A percentile compares a stretch with the other conserved stretches of the same genome.
Evolutionary conservation across 2,329 filamentous ascomycete species (phyloP).

Genomic region (Rugonectria rugulosa): DNA sequence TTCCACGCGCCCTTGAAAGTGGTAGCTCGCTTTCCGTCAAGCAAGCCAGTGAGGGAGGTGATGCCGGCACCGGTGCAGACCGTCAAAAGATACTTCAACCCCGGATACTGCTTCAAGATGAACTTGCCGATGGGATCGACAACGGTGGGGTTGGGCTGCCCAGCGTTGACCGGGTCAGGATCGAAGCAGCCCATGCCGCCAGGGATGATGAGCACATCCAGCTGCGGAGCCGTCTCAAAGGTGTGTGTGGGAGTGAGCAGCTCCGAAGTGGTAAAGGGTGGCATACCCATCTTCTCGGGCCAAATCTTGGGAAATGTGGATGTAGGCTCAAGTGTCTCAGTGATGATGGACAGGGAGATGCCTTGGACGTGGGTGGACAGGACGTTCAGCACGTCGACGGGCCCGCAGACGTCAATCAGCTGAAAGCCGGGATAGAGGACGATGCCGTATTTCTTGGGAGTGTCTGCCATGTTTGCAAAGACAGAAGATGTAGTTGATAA

Average conservation of each 20-base stretch:
- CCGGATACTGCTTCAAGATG: conserved; percentile 46
- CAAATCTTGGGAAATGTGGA: conserved; percentile 19
- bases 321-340: conserved; percentile 15
- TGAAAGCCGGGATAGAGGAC: conserved; percentile 48
- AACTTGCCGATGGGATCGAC: conserved; percentile 48
- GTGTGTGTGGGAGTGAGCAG: conserved; percentile 45
- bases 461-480: background rate
- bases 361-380: conserved; percentile 13
- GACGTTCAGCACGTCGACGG: conserved; percentile 22
- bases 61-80: conserved; percentile 65
- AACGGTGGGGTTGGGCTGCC: conserved; percentile 37
- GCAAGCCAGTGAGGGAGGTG: conserved; percentile 57
- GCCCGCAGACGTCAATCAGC: conserved; percentile 44
- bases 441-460: conserved; percentile 32
- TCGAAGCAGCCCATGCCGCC: conserved; percentile 55
- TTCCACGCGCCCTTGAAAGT: conserved; percentile 63
- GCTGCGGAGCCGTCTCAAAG: conserved; percentile 51
- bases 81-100: conserved; percentile 58
- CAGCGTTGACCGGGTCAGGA: conserved; percentile 10
- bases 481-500: background rate
- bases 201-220: conserved; percentile 64
- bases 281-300: conserved; percentile 23
- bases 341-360: conserved; percentile 17
- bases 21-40: conserved; percentile 62
- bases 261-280: conserved; percentile 28